Conservation (phyloP, 1,284 basidiomycete species). For the Neolentinus lepideus region DNA sequence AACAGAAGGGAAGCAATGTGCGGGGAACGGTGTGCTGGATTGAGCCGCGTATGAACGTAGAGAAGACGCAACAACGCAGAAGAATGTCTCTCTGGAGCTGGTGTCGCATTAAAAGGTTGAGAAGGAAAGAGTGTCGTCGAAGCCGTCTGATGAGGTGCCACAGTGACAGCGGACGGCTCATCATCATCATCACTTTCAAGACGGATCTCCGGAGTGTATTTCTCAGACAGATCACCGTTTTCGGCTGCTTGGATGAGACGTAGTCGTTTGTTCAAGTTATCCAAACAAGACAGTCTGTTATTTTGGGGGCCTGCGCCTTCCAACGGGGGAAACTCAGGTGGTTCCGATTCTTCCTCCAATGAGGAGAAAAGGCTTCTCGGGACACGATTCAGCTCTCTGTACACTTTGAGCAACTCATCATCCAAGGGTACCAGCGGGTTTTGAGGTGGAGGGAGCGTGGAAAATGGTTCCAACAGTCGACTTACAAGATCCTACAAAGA, state of each 20-base stretch:
- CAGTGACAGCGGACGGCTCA: conserved; percentile 22
- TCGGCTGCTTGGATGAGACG: conserved; percentile 31
- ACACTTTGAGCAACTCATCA: conserved; percentile 39
- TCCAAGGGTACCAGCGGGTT: conserved; percentile 37
- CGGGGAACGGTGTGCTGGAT: conserved; percentile 63
- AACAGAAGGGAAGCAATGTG: conserved; percentile 62
- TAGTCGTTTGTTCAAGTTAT: conserved; percentile 47
- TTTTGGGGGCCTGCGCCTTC: conserved; percentile 39
- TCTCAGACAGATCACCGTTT: conserved; percentile 11
- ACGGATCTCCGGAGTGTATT: conserved; percentile 41
- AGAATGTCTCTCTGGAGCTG: conserved; percentile 51
- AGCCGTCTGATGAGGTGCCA: conserved; percentile 21
- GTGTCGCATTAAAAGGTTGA: conserved; percentile 33
- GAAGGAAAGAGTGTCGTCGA: conserved; percentile 49
- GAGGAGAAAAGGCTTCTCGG: conserved; percentile 43
- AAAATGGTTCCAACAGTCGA: conserved; percentile 50
- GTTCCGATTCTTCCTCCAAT: conserved; percentile 47
- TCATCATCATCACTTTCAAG: conserved; percentile 17
- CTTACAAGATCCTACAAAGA: conserved; percentile 53
- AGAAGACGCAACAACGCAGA: conserved; percentile 63
- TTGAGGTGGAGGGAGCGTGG: conserved; percentile 37
- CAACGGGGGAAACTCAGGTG: conserved; percentile 40
- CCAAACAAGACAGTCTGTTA: conserved; percentile 42
- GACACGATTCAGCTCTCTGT: conserved; percentile 50
- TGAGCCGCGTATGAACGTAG: conserved; percentile 65